Base-by-base conservation (phyloP, 2,329 filamentous ascomycete genomes). In the Hypoxylon sp. region DNA sequence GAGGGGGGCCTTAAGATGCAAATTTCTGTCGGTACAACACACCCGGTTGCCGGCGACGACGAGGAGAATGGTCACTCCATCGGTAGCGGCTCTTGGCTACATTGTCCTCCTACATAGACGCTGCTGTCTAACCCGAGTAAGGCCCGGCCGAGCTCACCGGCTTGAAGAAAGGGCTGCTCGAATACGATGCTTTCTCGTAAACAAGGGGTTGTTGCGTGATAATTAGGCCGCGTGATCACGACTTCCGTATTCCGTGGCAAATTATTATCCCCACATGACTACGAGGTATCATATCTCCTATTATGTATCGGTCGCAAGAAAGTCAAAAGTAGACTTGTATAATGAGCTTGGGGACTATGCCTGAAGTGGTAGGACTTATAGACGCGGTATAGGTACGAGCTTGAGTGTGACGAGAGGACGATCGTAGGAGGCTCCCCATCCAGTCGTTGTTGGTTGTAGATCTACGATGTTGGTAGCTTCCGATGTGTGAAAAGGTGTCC, bases 161-260 rank as follows among this genome's bases (percentile, higher is more conserved):
- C 12, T 7, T 30, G 58, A 12, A 46, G 40, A 46, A 48, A 28
- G 44, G 8, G 53, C n/a, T 16, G 38, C 16, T 20, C 22, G 6
- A 26, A 55, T 55, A 45, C 46, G 46, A 50, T 52, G 40, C 28
- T 40, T 40, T 22, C 12, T 57, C 28, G 36, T 40, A 22, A 36
- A 42, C 36, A 40, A n/a, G 36, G 40, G 33, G 33, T 32, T 44
- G 33, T 32, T 44, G 55, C 45, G 40, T 54, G 50, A 44, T 40
- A 45, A 30, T 38, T 28, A 51, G 45, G 28, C 44, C 51, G 45
- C 30, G 51, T 45, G 52, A 46, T 56, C 16, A 45, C n/a, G n/a
- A n/a, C n/a, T n/a, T n/a, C n/a, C n/a, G 30, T 28, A 51, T 44
- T 22, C 20, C 45, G 45, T 61, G 51, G 46, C 52, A 38, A 51